phyloP scores from a whole-genome alignment of 495 filamentous ascomycete species.

The Xylaria longipes region DNA sequence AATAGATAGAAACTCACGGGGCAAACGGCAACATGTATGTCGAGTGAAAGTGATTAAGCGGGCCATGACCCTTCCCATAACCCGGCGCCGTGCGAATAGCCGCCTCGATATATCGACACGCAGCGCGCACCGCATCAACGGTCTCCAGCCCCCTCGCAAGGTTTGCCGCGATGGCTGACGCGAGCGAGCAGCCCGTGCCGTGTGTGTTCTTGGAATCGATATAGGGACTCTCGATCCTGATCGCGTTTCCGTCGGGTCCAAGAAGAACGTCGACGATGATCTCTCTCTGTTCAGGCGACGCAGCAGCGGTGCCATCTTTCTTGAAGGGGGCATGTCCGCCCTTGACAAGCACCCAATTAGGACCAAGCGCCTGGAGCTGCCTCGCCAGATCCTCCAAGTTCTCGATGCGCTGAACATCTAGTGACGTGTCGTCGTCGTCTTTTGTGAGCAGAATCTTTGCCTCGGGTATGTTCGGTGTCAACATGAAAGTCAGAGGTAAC shows the following conservation, averaged over 20 bases:
- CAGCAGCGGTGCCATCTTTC: constrained; percentile 61
- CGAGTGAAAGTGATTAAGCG: constrained; percentile 95
- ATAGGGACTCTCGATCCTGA: constrained; percentile 71
- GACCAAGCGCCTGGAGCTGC: constrained; percentile 69
- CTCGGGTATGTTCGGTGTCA: constrained; percentile 94
- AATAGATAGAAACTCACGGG: constrained; percentile 62
- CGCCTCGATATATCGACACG: constrained; percentile 80
- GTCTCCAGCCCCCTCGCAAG: constrained; percentile 68
- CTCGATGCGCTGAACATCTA: constrained; percentile 58
- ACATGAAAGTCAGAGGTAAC: constrained; percentile 76
- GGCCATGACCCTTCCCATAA: constrained; percentile 82
- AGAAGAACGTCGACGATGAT: constrained; percentile 77
- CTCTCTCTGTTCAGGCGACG: constrained; percentile 61
- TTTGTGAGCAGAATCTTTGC: constrained; percentile 73
- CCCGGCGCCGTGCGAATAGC: constrained; percentile 79
- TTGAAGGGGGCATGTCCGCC: constrained; percentile 89
- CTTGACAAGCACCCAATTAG: constrained; percentile 84
- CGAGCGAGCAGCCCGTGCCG: constrained; percentile 93
- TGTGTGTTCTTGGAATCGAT: constrained; percentile 81
- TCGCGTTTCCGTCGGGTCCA: constrained; percentile 57
- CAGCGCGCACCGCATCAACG: constrained; percentile 68
- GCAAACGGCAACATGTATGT: constrained; percentile 78
- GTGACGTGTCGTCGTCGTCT: constrained; percentile 56
- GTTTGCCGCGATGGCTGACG: constrained; percentile 92
- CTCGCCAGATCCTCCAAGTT: constrained; percentile 73